Evolutionary conservation across 148 eudicot genomes (phyloP).

Genomic region (Chenopodium formosanum): DNA sequence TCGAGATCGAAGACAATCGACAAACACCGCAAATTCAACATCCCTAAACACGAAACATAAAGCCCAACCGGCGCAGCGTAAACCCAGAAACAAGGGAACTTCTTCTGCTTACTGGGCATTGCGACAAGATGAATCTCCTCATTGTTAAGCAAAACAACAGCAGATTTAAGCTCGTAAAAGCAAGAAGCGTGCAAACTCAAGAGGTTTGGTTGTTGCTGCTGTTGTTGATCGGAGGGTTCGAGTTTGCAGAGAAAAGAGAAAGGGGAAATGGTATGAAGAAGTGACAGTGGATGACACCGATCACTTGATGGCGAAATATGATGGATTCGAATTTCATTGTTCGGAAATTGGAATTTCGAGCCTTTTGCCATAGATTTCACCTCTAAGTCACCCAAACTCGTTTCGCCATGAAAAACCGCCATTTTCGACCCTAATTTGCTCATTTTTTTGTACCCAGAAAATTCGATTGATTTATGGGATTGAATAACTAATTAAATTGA

Average conservation of each 20-base stretch:
- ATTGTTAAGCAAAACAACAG: slow-evolving; percentile 63
- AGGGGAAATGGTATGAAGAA: slow-evolving; percentile 64
- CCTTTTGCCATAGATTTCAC: slow-evolving; percentile 23
- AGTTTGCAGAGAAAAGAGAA: slow-evolving; percentile 74
- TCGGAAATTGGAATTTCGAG: slow-evolving; percentile 57
- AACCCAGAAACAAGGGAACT: slow-evolving; percentile 95
- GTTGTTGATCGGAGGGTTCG: slow-evolving; percentile 39
- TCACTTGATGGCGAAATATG: slow-evolving; percentile 55
- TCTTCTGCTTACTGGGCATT: slow-evolving; percentile 91
- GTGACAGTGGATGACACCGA: slow-evolving; percentile 68
- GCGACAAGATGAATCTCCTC: slow-evolving; percentile 93
- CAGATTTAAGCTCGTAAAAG: slow-evolving; percentile 77
- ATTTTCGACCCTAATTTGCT: slow-evolving; percentile 55
- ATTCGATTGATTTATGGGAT: no score
- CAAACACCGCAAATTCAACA: slow-evolving; percentile 85
- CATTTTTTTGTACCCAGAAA: not conserved
- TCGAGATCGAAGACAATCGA: slow-evolving; percentile 76
- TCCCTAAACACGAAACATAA: slow-evolving; percentile 59
- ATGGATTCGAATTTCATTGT: slow-evolving; percentile 73
- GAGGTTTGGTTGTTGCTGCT: slow-evolving; percentile 27
- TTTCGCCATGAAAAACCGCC: slow-evolving; percentile 59
- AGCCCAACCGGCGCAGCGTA: slow-evolving; percentile 53
- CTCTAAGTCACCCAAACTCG: slow-evolving; percentile 25
- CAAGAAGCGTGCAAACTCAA: slow-evolving; percentile 64
- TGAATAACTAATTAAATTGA: no score